Conservation (phyloP, 345 rosid genomes). For the Gossypium rotundifolium region DNA sequence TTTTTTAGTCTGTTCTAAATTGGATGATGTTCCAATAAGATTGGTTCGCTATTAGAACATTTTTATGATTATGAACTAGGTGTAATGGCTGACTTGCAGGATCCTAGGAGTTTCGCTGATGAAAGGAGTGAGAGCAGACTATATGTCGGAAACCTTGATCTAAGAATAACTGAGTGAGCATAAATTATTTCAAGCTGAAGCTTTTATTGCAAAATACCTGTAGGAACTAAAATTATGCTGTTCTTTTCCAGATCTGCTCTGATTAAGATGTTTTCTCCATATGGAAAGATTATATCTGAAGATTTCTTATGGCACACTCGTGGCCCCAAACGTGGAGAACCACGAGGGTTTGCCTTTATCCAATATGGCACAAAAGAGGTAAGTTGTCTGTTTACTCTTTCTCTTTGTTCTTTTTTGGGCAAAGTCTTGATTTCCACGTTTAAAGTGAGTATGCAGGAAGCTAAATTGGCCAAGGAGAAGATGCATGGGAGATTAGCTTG, state of each 20-base stretch:
- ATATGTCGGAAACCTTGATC: conserved; percentile 77
- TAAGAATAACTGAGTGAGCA: conserved; percentile 82
- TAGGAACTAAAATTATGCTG: not conserved
- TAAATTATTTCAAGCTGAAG: not conserved
- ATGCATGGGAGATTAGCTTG: conserved; percentile 92
- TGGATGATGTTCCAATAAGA: not conserved
- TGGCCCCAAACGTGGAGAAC: conserved; percentile 88
- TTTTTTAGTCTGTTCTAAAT: not conserved
- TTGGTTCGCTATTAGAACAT: not conserved
- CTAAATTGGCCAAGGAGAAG: conserved; percentile 76
- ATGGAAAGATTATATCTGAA: conserved; percentile 77
- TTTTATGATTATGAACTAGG: not conserved
- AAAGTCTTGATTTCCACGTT: conserved; percentile 52
- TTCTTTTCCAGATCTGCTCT: conserved; percentile 56
- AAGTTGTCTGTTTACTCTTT: conserved; percentile 27
- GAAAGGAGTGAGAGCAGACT: conserved; percentile 71
- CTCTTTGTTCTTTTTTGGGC: not conserved
- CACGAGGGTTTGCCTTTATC: conserved; percentile 82
- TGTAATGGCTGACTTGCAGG: conserved; percentile 37
- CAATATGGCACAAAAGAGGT: conserved; percentile 80
- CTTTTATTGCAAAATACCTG: not conserved
- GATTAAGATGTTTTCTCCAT: conserved; percentile 88
- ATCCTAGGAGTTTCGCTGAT: conserved; percentile 32
- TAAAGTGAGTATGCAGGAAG: conserved; percentile 99
- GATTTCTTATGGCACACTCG: conserved; percentile 93